A percentile compares a stretch with the other conserved stretches of the same genome.
These are phyloP conservation scores for Gonium pectorale DNA, from an alignment of 139 green algal species.

Conservation along the genomic window DNA sequence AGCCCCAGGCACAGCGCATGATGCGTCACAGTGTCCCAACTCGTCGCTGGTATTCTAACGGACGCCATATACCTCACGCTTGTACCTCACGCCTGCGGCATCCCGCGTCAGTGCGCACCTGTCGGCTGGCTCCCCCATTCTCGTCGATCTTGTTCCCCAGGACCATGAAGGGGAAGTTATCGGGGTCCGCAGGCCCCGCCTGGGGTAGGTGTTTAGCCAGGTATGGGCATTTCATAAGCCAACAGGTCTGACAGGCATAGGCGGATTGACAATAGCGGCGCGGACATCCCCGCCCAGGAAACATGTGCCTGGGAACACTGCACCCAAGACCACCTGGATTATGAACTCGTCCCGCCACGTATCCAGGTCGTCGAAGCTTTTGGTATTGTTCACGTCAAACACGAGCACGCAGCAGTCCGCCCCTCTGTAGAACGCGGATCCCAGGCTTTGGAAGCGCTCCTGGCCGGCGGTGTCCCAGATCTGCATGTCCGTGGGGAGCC, in stretches of 20 bases:
- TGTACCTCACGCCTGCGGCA: too few species aligned
- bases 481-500: slow-evolving; percentile 71
- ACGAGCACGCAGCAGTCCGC: slow-evolving; percentile 98
- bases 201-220: too few species aligned
- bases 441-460: slow-evolving; percentile 97
- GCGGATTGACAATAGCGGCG: too few species aligned
- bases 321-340: slow-evolving; percentile 80
- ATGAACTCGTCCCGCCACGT: slow-evolving; percentile 99
- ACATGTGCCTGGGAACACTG: neutral
- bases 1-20: too few species aligned
- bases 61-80: too few species aligned
- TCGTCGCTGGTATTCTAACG: too few species aligned
- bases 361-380: slow-evolving; percentile 98
- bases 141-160: slow-evolving; percentile 99
- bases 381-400: slow-evolving; percentile 96
- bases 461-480: slow-evolving; percentile 99
- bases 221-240: too few species aligned
- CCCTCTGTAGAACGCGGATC: slow-evolving; percentile 98
- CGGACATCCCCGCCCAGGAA: too few species aligned
- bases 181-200: slow-evolving; percentile 87
- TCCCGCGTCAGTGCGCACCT: too few species aligned
- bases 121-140: slow-evolving; percentile 82
- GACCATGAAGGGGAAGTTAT: slow-evolving; percentile 99
- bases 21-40: too few species aligned
- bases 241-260: too few species aligned